These are phyloP conservation scores for Rhizophora mangle DNA, from an alignment of 345 rosid species.

Conservation along the genomic window DNA sequence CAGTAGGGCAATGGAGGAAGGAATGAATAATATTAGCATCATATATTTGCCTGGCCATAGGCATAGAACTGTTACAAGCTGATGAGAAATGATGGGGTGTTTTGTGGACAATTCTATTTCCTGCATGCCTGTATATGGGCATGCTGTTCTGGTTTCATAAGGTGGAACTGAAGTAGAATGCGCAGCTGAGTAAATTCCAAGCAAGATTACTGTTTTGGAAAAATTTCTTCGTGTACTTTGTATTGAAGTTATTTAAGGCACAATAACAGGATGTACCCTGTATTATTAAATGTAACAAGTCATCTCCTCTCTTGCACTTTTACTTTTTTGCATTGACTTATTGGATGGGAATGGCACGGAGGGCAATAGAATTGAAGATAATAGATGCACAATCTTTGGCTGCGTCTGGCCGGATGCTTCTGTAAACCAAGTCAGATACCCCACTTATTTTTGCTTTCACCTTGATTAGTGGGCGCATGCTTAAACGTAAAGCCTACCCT, in stretches of 20 bases:
- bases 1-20: too few species aligned
- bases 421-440: constrained; percentile 8
- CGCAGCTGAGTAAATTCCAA: constrained; percentile 25
- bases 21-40: too few species aligned
- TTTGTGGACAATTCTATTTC: too few species aligned
- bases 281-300: too few species aligned
- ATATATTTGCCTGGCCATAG: too few species aligned
- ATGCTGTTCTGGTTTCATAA: not conserved
- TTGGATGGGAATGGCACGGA: constrained; percentile 34
- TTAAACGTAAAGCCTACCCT: too few species aligned
- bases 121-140: constrained; percentile 20
- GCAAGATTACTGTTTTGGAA: constrained; percentile 17
- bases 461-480: not conserved
- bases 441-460: not conserved
- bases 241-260: too few species aligned
- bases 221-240: too few species aligned
- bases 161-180: constrained; percentile 13
- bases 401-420: constrained; percentile 3
- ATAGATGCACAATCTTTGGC: constrained; percentile 8
- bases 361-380: constrained; percentile 4
- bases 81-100: too few species aligned
- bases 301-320: not conserved
- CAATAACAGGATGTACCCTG: too few species aligned
- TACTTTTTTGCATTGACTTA: constrained; percentile 19
- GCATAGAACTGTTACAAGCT: too few species aligned